Evolutionary conservation across 371 early-diverging fungal species (phyloP), one percentile per base, ranked within the genome.

Genomic region (Basidiobolus meristosporus): DNA sequence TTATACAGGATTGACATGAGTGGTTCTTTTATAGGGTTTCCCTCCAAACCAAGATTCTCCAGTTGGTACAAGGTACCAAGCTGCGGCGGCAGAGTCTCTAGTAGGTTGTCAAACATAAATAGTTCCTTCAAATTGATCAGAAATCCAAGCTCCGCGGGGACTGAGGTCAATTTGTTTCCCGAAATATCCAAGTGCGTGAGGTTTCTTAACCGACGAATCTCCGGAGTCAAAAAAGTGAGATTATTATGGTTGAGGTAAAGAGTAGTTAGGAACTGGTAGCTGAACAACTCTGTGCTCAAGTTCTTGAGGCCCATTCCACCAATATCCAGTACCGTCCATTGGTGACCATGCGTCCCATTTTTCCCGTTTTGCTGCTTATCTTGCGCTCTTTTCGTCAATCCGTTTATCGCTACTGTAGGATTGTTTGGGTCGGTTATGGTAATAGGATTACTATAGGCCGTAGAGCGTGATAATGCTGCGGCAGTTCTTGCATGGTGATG

Each of bases 91-190:
- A 99, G 48, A 11, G 69, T 73, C 4, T 77, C 63, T 18, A 99
- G 56, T 40, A 75, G 66, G 52, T 99, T 99, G 59, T 98, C 95
- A 58, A 90, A 93, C 31, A 95, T 45, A 39, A 87, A 51, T 21
- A 99, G 63, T 47, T 96, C 93, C 52, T 67, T 63, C 9, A 99
- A 64, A 20, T 68, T 68, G 20, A 74, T 66, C 23, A 97, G 53
- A 55, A 86, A 62, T 0, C 98, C 96, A 1, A 98, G 54, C 48
- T 98, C 97, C n/a, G 82, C 64, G 10, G 99, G 99, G 2, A 99
- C 45, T 10, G 59, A 40, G 18, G 70, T 68, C 9, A 99, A 64
- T 53, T 81, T 73, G 60, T 99, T 99, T 16, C 87, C 89, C 20
- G 89, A 87, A 0, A 77, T 68, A 60, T 96, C 91, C 33, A 90